Evolutionary conservation across 331 rosid genomes (phyloP).

Genomic region (Pyracantha coccinea): DNA sequence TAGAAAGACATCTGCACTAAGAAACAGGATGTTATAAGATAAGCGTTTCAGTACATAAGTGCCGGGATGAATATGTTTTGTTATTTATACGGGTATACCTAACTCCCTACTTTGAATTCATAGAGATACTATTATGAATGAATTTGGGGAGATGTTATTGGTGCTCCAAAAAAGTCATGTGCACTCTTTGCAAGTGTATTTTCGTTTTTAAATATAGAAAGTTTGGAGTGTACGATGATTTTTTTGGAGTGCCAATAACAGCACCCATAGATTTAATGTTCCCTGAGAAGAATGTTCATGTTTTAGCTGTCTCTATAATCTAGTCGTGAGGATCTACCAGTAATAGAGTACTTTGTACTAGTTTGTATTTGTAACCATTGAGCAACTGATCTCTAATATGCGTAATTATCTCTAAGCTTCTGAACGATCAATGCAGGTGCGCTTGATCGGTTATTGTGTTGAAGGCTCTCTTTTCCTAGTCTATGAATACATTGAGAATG

Average conservation of each 20-base stretch:
- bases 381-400: background rate
- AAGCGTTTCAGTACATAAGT: background rate
- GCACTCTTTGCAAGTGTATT: too few species aligned
- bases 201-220: too few species aligned
- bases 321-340: background rate
- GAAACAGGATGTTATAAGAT: background rate
- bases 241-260: too few species aligned
- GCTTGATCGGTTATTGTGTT: constrained; percentile 86
- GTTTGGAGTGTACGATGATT: too few species aligned
- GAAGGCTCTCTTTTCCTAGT: constrained; percentile 88
- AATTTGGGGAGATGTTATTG: too few species aligned
- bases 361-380: background rate
- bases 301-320: background rate
- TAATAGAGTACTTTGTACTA: background rate
- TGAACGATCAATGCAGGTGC: constrained; percentile 50
- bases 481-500: constrained; percentile 90
- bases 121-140: background rate
- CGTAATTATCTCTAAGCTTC: background rate
- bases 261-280: background rate
- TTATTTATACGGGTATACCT: background rate
- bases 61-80: background rate
- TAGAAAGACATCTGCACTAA: background rate
- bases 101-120: background rate
- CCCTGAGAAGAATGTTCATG: background rate
- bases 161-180: too few species aligned